Percentiles rank a stretch among this genome's conserved stretches.
Evolutionary conservation across 225 moss, liverwort and hornwort species (phyloP).

Genomic region (Marchantia polymorpha): DNA sequence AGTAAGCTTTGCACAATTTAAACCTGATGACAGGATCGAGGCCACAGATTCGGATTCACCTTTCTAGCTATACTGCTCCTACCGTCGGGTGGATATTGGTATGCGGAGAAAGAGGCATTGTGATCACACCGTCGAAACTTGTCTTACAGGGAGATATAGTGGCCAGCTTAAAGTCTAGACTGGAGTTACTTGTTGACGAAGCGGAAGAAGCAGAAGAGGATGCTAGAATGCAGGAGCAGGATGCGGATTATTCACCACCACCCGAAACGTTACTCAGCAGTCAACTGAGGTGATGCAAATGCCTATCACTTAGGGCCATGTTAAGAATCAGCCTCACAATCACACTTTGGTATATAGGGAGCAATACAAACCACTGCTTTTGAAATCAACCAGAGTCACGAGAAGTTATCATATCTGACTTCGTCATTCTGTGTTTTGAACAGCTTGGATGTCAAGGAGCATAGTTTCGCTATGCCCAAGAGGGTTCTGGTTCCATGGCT

Average conservation of each 20-base stretch:
- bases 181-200: slow-evolving; percentile 85
- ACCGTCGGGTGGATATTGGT: not conserved
- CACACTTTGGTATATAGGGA: not conserved
- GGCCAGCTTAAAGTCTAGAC: slow-evolving; percentile 73
- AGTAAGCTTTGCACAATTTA: too few relatives aligned
- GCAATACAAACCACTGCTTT: not conserved
- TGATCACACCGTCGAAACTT: not conserved
- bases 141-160: slow-evolving; percentile 68
- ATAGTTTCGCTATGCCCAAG: slow-evolving; percentile 58
- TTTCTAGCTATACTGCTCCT: not conserved
- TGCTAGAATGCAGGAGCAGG: slow-evolving; percentile 35
- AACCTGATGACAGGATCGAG: too few relatives aligned
- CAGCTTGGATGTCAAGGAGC: slow-evolving; percentile 50
- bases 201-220: slow-evolving; percentile 68
- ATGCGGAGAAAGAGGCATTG: too few relatives aligned
- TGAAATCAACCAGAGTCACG: not conserved
- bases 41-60: too few relatives aligned
- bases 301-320: too few relatives aligned
- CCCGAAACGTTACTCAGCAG: slow-evolving; percentile 37
- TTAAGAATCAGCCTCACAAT: too few relatives aligned
- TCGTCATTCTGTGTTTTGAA: slow-evolving; percentile 1
- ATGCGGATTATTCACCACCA: slow-evolving; percentile 14
- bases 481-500: slow-evolving; percentile 90
- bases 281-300: slow-evolving; percentile 31
- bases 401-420: not conserved